Evolutionary conservation across 2,329 filamentous ascomycete genomes (phyloP).

Genomic region (Beauveria medogensis): DNA sequence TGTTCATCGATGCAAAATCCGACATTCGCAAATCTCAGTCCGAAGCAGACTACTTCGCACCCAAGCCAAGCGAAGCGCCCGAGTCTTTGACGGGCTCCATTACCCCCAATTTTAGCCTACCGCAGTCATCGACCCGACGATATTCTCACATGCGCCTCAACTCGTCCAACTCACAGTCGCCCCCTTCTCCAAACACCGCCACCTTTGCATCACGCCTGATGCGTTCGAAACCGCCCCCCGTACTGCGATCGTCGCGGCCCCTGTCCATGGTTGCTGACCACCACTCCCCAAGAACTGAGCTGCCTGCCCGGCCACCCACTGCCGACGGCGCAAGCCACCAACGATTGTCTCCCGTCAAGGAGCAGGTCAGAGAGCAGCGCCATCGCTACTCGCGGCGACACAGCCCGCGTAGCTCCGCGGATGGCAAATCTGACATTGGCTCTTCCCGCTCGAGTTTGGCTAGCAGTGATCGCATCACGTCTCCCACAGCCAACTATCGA

Average conservation of each 20-base stretch:
- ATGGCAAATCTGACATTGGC: background rate
- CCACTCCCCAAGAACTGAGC: conserved; percentile 33
- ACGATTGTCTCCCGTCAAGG: conserved; percentile 9
- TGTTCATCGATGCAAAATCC: conserved; percentile 32
- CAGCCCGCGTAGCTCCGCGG: background rate
- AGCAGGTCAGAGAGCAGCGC: conserved; percentile 1
- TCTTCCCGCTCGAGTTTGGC: background rate
- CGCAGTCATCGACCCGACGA: conserved; percentile 37
- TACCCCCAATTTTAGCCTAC: conserved; percentile 47
- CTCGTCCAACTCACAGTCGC: conserved; percentile 12
- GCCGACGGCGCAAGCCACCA: conserved; percentile 14
- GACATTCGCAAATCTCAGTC: conserved; percentile 17
- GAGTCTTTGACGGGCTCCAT: conserved; percentile 16
- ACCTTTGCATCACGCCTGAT: conserved; percentile 14
- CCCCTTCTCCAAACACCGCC: conserved; percentile 15
- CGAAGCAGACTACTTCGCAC: conserved; percentile 4
- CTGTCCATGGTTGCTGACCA: conserved; percentile 48
- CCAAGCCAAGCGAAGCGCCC: background rate
- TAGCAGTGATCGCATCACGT: background rate
- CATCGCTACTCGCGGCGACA: background rate
- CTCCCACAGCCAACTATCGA: background rate
- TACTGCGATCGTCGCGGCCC: conserved; percentile 40
- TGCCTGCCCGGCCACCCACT: conserved; percentile 23
- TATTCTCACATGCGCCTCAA: conserved; percentile 33
- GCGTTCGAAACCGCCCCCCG: conserved; percentile 36